Evolutionary conservation across 805 yeast genomes (phyloP).

Genomic region (Ogataea pilisensis): DNA sequence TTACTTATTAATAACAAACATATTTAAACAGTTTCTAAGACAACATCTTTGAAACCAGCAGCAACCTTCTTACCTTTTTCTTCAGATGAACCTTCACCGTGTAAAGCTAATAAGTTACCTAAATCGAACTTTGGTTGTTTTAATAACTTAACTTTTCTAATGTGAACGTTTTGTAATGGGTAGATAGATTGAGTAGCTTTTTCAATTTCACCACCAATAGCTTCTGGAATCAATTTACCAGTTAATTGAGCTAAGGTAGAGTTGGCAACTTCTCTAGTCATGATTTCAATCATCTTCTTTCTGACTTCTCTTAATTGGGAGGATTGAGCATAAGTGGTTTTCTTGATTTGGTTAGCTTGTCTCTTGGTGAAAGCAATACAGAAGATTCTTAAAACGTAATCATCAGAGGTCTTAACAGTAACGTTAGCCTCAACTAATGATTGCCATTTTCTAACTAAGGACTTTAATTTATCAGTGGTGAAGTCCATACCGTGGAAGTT

Average conservation of each 20-base stretch:
- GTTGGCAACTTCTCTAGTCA: conserved; percentile 93
- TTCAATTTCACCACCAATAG: conserved; percentile 97
- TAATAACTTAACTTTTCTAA: conserved; percentile 97
- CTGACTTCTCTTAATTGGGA: conserved; percentile 97
- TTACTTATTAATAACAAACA: neutral
- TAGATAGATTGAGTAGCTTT: conserved; percentile 90
- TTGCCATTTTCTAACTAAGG: conserved; percentile 99
- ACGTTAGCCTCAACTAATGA: conserved; percentile 96
- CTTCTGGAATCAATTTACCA: conserved; percentile 97
- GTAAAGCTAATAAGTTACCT: conserved; percentile 92
- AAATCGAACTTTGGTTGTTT: conserved; percentile 99
- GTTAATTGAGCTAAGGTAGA: conserved; percentile 95
- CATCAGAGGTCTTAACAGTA: conserved; percentile 97
- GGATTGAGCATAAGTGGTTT: conserved; percentile 96
- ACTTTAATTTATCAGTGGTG: conserved; percentile 96
- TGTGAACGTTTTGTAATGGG: conserved; percentile 98
- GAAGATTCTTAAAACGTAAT: conserved; percentile 93
- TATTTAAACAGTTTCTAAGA: conserved; percentile 93
- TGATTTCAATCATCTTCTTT: conserved; percentile 94
- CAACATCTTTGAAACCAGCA: conserved; percentile 96
- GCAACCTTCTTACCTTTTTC: conserved; percentile 97
- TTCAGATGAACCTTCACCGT: conserved; percentile 92
- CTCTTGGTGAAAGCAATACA: conserved; percentile 99
- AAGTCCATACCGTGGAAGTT: conserved; percentile 99
- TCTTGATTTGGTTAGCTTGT: conserved; percentile 94